These are phyloP conservation scores for Lecanicillium sp. DNA, from an alignment of 2,329 filamentous ascomycete species.

Conservation along the genomic window DNA sequence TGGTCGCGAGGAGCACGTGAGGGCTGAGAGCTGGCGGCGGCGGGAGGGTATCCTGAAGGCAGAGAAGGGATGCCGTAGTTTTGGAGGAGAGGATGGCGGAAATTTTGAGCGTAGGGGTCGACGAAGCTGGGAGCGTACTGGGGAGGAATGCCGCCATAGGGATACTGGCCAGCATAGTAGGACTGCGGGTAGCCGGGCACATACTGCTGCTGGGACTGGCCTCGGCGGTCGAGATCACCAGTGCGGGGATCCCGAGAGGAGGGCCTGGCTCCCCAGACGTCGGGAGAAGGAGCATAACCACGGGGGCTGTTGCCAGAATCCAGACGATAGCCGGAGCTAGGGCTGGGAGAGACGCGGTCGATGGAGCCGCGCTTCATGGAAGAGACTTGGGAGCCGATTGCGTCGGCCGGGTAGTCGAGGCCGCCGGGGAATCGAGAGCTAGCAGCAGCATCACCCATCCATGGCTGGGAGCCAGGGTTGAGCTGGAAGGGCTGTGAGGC, in stretches of 20 bases:
- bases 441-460: constrained; percentile 26
- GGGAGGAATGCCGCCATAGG: constrained; percentile 18
- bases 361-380: constrained; percentile 27
- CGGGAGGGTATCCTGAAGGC: constrained; percentile 21
- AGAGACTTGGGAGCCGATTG: constrained; percentile 17
- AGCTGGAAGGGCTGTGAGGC: constrained; percentile 33
- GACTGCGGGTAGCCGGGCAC: constrained; percentile 17
- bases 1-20: constrained; percentile 40
- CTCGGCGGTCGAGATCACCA: constrained; percentile 30
- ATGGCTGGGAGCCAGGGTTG: constrained; percentile 38
- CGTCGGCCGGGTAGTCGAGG: constrained; percentile 21
- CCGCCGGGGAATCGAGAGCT: constrained; percentile 18
- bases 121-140: constrained; percentile 28
- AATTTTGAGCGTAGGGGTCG: constrained; percentile 26
- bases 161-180: constrained; percentile 24
- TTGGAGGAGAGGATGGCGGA: constrained; percentile 27
- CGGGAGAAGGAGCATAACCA: constrained; percentile 21
- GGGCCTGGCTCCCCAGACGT: constrained; percentile 29
- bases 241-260: constrained; percentile 25
- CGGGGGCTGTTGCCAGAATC: constrained; percentile 18
- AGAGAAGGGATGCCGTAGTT: constrained; percentile 25
- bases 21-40: constrained; percentile 15
- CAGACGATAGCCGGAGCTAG: constrained; percentile 17
- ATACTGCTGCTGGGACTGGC: constrained; percentile 23
- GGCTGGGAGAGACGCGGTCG: constrained; percentile 28